These are phyloP conservation scores for Brassica rapa DNA, from an alignment of 345 rosid species.

Conservation along the genomic window DNA sequence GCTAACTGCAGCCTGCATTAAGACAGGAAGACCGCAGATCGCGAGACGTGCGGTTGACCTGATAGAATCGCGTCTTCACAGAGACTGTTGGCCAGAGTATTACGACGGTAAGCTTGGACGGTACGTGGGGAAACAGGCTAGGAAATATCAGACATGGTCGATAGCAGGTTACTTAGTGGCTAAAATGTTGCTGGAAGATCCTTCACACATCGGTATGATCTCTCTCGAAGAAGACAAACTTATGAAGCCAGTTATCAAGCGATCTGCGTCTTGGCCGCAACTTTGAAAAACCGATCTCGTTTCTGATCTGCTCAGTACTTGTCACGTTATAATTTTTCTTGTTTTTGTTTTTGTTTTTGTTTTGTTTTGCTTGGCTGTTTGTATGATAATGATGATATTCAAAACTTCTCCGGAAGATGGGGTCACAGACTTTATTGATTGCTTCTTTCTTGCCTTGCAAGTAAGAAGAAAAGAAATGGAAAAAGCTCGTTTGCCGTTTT, in stretches of 20 bases:
- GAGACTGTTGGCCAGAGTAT: slow-evolving; percentile 68
- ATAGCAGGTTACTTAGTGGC: slow-evolving; percentile 78
- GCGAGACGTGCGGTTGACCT: slow-evolving; percentile 71
- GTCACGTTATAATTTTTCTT: slow-evolving; percentile 14
- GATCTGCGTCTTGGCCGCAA: slow-evolving; percentile 64
- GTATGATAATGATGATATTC: slow-evolving; percentile 34
- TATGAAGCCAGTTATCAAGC: slow-evolving; percentile 66
- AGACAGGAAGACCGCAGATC: slow-evolving; percentile 77
- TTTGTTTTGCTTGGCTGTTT: not conserved
- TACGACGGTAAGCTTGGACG: slow-evolving; percentile 48
- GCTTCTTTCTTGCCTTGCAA: slow-evolving; percentile 36
- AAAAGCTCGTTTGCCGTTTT: slow-evolving; percentile 30
- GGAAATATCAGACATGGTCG: slow-evolving; percentile 75
- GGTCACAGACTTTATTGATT: slow-evolving; percentile 34
- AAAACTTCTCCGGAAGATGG: slow-evolving; percentile 9
- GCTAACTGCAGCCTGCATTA: slow-evolving; percentile 78
- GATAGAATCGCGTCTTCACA: slow-evolving; percentile 61
- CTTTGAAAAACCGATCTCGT: slow-evolving; percentile 10
- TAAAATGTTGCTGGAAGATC: slow-evolving; percentile 78
- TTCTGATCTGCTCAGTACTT: slow-evolving; percentile 12
- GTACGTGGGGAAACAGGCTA: slow-evolving; percentile 73
- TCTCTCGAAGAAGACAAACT: slow-evolving; percentile 72
- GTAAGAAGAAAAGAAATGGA: slow-evolving; percentile 19
- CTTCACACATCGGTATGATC: slow-evolving; percentile 73
- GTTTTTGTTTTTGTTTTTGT: not conserved